A percentile compares a stretch with the other conserved stretches of the same genome.
These are phyloP conservation scores for Cornus controversa DNA, from an alignment of 148 eudicot species.

Conservation along the genomic window DNA sequence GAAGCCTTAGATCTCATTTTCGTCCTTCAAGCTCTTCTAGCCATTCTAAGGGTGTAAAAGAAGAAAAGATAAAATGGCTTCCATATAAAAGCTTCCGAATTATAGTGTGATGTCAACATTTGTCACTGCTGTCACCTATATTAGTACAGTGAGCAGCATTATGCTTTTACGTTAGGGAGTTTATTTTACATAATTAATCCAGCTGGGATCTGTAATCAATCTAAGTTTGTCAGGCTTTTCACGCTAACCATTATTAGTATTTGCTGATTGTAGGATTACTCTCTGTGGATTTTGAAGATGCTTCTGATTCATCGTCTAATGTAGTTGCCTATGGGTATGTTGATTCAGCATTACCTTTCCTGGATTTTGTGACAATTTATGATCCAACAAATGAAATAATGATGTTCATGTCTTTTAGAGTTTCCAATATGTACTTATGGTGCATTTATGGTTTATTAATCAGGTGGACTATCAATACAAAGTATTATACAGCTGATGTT, in stretches of 20 bases:
- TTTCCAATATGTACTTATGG: not conserved
- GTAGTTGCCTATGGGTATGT: constrained; percentile 69
- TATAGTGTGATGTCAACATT: not conserved
- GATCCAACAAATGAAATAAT: not conserved
- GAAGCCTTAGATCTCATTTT: too few species aligned
- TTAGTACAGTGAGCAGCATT: not conserved
- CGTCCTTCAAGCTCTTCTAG: not conserved
- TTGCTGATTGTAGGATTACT: constrained; percentile 59
- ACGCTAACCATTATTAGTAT: not conserved
- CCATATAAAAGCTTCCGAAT: not conserved
- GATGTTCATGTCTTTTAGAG: not conserved
- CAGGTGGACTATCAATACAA: constrained; percentile 96
- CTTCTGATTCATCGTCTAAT: constrained; percentile 52
- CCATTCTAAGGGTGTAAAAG: not conserved
- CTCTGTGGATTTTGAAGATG: constrained; percentile 64
- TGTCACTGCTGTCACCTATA: not conserved
- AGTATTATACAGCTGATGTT: constrained; percentile 87
- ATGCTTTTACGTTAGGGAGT: too few species aligned
- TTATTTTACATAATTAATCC: too few species aligned
- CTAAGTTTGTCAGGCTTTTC: not conserved
- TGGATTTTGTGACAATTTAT: not conserved
- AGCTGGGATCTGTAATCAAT: too few species aligned
- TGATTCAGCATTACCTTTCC: constrained; percentile 7
- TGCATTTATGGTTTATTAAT: not conserved
- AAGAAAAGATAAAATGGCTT: not conserved